Evolutionary conservation across 176 grass and related monocot species (phyloP).

Genomic region (Ensete glaucum): DNA sequence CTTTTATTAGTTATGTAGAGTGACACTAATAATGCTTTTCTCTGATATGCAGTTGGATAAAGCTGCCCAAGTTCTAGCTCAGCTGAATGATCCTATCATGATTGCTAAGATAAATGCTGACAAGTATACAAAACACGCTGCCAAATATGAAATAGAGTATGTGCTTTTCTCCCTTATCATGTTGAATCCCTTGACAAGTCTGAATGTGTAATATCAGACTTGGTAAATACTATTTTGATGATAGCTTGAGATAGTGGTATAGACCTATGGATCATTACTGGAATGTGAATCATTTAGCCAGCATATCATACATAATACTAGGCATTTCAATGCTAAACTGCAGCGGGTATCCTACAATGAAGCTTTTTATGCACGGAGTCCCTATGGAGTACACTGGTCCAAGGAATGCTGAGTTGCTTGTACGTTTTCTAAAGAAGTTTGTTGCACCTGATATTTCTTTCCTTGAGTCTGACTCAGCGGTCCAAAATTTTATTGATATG

Average conservation of each 20-base stretch:
- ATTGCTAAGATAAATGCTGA: conserved; percentile 90
- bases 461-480: conserved; percentile 53
- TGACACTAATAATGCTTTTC: conserved; percentile 7
- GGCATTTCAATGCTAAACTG: conserved; percentile 1
- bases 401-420: conserved; percentile 65
- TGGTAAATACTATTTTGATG: not conserved
- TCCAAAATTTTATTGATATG: conserved; percentile 60
- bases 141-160: conserved; percentile 95
- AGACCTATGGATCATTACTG: too few relatives aligned
- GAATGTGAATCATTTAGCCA: too few relatives aligned
- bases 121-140: conserved; percentile 80
- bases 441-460: conserved; percentile 73
- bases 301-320: too few relatives aligned
- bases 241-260: not conserved
- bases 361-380: conserved; percentile 76
- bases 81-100: conserved; percentile 50
- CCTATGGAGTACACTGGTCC: conserved; percentile 87
- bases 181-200: not conserved
- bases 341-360: conserved; percentile 87
- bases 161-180: conserved; percentile 19
- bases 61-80: conserved; percentile 70
- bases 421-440: conserved; percentile 85
- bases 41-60: conserved; percentile 61
- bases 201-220: not conserved
- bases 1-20: not conserved